phyloP scores from a whole-genome alignment of 2,329 filamentous ascomycete species.

The Talaromyces sp. region DNA sequence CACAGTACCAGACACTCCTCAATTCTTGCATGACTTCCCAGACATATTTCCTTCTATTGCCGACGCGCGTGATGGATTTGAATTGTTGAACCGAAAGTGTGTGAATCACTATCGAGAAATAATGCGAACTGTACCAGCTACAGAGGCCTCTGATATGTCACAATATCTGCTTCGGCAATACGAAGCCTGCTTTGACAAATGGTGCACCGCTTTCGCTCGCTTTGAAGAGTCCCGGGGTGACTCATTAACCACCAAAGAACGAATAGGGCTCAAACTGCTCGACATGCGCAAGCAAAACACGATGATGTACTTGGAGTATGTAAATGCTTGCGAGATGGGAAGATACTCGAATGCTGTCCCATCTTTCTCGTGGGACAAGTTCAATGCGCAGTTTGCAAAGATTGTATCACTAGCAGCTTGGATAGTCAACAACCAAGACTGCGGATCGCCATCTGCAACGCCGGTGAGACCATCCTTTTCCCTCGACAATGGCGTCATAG shows the following conservation, averaged over 20 bases:
- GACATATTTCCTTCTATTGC: conserved; percentile 3
- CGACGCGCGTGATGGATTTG: conserved; percentile 9
- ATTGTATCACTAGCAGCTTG: conserved; percentile 27
- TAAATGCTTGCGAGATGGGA: neutral
- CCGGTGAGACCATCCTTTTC: conserved; percentile 22
- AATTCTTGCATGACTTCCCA: conserved; percentile 3
- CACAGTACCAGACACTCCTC: neutral
- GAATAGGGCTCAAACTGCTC: conserved; percentile 10
- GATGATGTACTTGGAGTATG: conserved; percentile 4
- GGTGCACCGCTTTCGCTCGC: conserved; percentile 4
- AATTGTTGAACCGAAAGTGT: conserved; percentile 5
- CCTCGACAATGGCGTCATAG: conserved; percentile 30
- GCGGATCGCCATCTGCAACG: neutral
- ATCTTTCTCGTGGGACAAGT: conserved; percentile 25
- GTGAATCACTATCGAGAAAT: conserved; percentile 5
- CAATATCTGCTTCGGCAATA: conserved; percentile 11
- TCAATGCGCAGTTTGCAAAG: conserved; percentile 25
- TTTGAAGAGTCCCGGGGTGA: conserved; percentile 6
- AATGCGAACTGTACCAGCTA: neutral
- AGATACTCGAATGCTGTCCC: neutral
- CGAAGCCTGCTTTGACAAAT: conserved; percentile 1
- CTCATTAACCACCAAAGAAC: conserved; percentile 2
- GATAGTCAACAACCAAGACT: conserved; percentile 16
- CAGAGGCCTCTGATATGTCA: neutral
- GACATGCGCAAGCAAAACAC: conserved; percentile 1